A percentile compares a stretch with the other conserved stretches of the same genome.
Conservation (phyloP, 352 stramenopile genomes). For the Phytophthora vignae region DNA sequence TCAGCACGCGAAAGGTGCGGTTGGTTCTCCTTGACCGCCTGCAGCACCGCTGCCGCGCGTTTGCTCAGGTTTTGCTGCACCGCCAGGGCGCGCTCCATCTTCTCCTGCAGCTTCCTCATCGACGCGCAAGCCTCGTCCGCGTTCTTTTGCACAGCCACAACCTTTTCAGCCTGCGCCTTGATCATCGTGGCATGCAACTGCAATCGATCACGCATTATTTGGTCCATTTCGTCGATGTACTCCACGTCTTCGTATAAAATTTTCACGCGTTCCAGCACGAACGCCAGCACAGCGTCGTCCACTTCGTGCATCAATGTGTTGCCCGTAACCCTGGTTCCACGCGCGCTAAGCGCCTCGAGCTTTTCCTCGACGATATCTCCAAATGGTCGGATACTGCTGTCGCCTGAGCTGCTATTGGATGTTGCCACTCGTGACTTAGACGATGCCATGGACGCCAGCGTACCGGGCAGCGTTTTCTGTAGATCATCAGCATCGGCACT, state of each 20-base stretch:
- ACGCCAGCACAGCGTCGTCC: conserved; percentile 74
- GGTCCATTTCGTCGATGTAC: conserved; percentile 78
- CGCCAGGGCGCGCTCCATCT: conserved; percentile 67
- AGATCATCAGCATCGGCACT: conserved; percentile 14
- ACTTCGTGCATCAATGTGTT: conserved; percentile 70
- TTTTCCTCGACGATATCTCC: conserved; percentile 73
- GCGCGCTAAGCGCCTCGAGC: conserved; percentile 55
- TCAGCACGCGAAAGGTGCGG: conserved; percentile 77
- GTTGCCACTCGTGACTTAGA: conserved; percentile 30
- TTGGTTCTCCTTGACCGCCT: conserved; percentile 88
- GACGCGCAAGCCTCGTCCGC: conserved; percentile 40
- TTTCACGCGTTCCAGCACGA: conserved; percentile 79
- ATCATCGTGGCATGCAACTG: conserved; percentile 70
- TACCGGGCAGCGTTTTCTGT: conserved; percentile 57
- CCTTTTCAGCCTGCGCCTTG: conserved; percentile 57
- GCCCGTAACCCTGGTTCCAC: conserved; percentile 71
- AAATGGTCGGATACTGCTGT: conserved; percentile 51
- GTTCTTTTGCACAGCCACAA: conserved; percentile 47
- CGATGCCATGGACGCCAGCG: conserved; percentile 62
- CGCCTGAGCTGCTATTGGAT: conserved; percentile 24
- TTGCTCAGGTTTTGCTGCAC: conserved; percentile 81
- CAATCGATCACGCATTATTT: conserved; percentile 68
- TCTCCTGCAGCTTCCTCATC: conserved; percentile 56
- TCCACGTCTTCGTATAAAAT: conserved; percentile 82
- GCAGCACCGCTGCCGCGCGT: conserved; percentile 75